Percentiles rank a stretch among this genome's conserved stretches.
phyloP scores from a whole-genome alignment of 106 monocot species.

The Cymbidium sinense region DNA sequence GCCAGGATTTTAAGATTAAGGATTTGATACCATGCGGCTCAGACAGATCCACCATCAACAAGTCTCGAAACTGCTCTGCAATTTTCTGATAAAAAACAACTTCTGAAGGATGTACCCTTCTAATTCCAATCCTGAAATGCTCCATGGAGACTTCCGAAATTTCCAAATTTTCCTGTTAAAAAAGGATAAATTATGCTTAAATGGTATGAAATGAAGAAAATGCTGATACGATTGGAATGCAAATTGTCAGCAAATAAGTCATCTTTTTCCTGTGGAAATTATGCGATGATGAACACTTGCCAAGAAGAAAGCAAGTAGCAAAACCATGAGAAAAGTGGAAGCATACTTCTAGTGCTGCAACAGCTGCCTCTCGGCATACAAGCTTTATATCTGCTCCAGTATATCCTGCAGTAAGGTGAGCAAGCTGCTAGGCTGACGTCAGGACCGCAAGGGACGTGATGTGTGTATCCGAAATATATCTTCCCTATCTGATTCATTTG shows the following conservation, averaged over 20 bases:
- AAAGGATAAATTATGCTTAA: not conserved
- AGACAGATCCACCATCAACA: conserved; percentile 14
- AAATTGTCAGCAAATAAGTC: not conserved
- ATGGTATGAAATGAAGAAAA: not conserved
- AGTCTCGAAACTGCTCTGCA: conserved; percentile 48
- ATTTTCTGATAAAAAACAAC: conserved; percentile 51
- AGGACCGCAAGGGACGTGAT: conserved; percentile 42
- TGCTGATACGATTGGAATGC: not conserved
- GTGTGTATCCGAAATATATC: conserved; percentile 77
- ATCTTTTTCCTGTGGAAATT: not conserved
- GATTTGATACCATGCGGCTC: not conserved
- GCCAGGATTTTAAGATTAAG: not conserved
- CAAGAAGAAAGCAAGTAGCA: not conserved
- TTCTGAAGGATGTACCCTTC: conserved; percentile 58
- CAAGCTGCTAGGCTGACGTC: conserved; percentile 54
- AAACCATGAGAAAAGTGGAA: not conserved
- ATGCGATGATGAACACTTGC: not conserved
- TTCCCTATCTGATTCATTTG: conserved; percentile 61
- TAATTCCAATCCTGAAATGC: conserved; percentile 57
- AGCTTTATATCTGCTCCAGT: conserved; percentile 96
- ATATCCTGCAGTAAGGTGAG: conserved; percentile 70
- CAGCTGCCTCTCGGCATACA: conserved; percentile 61
- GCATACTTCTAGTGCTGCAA: conserved; percentile 65
- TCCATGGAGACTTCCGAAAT: conserved; percentile 51
- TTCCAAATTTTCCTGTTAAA: conserved; percentile 64